These are phyloP conservation scores for Metschnikowia similis DNA, from an alignment of 805 yeast genomes.

Conservation along the genomic window DNA sequence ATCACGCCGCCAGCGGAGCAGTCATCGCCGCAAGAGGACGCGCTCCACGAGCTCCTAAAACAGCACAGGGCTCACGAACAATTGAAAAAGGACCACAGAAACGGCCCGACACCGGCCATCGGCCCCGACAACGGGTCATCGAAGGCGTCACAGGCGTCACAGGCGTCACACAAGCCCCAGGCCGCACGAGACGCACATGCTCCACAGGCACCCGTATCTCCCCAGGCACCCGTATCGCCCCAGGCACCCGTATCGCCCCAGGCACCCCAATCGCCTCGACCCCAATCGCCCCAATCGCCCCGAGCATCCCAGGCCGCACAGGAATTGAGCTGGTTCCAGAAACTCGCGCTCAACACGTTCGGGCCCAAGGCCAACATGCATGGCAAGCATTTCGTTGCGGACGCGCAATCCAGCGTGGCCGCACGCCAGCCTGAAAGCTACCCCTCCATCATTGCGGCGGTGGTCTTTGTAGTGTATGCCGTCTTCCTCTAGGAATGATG, in stretches of 20 bases:
- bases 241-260: too few relatives aligned
- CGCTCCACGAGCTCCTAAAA: neutral
- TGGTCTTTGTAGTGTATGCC: slow-evolving; percentile 8
- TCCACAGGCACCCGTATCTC: too few relatives aligned
- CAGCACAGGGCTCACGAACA: neutral
- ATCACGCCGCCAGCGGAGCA: neutral
- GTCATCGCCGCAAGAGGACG: neutral
- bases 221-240: too few relatives aligned
- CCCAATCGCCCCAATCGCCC: too few relatives aligned
- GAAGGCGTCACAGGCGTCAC: too few relatives aligned
- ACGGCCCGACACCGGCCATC: neutral
- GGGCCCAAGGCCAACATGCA: neutral
- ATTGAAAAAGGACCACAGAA: neutral
- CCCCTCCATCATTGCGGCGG: slow-evolving; percentile 12
- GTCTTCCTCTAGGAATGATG: slow-evolving; percentile 3
- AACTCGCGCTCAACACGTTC: slow-evolving; percentile 3
- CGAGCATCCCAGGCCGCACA: neutral
- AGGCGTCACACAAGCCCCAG: too few relatives aligned
- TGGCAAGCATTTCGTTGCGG: neutral
- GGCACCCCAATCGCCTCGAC: too few relatives aligned
- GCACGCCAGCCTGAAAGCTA: slow-evolving; percentile 4
- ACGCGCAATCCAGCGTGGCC: slow-evolving; percentile 3
- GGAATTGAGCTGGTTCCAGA: neutral
- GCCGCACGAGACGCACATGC: too few relatives aligned
- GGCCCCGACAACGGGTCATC: too few relatives aligned